Conservation (phyloP, 2,329 filamentous ascomycete genomes). For the Epichloe coenophiala region DNA sequence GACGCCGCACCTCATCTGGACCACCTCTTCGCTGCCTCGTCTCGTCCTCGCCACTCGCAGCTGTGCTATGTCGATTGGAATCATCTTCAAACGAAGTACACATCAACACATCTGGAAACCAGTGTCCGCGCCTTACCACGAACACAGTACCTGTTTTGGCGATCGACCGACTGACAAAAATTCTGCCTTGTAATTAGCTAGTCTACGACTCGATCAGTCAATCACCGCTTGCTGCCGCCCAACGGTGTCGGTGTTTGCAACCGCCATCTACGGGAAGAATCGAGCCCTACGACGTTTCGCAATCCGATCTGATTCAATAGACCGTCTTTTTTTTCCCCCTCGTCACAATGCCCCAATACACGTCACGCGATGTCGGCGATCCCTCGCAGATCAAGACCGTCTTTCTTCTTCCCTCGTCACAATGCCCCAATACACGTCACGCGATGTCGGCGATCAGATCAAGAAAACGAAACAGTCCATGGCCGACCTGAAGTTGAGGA, state of each 20-base stretch:
- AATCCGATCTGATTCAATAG: not conserved
- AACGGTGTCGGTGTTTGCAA: not conserved
- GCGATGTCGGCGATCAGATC: not conserved
- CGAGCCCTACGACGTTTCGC: not conserved
- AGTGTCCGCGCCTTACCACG: not conserved
- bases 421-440: too few species aligned
- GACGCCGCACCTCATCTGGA: not conserved
- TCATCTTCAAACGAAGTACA: not conserved
- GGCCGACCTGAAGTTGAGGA: conserved; percentile 93
- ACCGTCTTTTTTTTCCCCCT: too few species aligned
- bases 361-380: too few species aligned
- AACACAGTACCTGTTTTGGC: not conserved
- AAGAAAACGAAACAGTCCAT: conserved; percentile 98
- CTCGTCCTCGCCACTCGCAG: not conserved
- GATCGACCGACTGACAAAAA: not conserved
- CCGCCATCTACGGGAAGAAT: not conserved
- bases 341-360: too few species aligned
- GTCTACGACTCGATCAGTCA: not conserved
- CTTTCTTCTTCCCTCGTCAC: not conserved
- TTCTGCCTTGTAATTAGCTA: not conserved
- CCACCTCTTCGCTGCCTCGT: too few species aligned
- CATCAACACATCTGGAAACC: too few species aligned
- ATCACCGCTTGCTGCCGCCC: not conserved
- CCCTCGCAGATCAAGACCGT: conserved; percentile 31
- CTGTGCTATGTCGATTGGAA: not conserved